Evolutionary conservation across 768 basidiomycete genomes (phyloP), one percentile per base, ranked within the genome.

Genomic region (Roridomyces roridus): DNA sequence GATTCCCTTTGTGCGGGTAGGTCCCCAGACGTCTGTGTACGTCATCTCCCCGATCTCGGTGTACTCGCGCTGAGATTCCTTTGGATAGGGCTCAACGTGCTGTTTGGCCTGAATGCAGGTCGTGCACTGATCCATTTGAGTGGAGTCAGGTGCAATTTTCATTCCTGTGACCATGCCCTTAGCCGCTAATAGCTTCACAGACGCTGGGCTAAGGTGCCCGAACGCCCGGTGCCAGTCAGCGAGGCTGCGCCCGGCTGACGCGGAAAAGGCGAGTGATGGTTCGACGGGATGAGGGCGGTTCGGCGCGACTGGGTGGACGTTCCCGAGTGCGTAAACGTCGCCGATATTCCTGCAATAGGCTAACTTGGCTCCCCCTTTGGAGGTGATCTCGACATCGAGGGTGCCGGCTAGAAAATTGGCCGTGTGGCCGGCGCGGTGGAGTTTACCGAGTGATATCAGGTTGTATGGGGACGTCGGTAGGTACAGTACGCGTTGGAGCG

Each of bases 51-150:
- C 67, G 23, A 65, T 58, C 23, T 59, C 51, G 2, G 43, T 53
- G 58, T 64, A 63, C 24, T 23, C 45, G 24, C 61, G 56, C 40
- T 40, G 53, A 46, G 67, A 49, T 39, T 59, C 49, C 20, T 62
- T 54, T n/a, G 70, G 67, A 35, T 67, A 66, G 5, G 63, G 59
- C 4, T 46, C 35, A 11, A 48, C 25, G 21, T 64, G 66, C 24
- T 51, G 43, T 49, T 71, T 71, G 11, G 66, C 59, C 9, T 61
- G 41, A 37, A 67, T 43, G 35, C 69, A 70, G 29, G 57, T 57
- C 21, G 58, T 46, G 31, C 68, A 70, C 31, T 57, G 31, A 5
- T 39, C 55, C 6, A 59, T 45, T 18, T 46, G 37, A 11, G 49
- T 18, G 8, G 55, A 52, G 34, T 36, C 21, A 40, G 23, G 21